Evolutionary conservation across 192 early-diverging fungal genomes (phyloP).

Genomic region (Umbelopsis vinacea): DNA sequence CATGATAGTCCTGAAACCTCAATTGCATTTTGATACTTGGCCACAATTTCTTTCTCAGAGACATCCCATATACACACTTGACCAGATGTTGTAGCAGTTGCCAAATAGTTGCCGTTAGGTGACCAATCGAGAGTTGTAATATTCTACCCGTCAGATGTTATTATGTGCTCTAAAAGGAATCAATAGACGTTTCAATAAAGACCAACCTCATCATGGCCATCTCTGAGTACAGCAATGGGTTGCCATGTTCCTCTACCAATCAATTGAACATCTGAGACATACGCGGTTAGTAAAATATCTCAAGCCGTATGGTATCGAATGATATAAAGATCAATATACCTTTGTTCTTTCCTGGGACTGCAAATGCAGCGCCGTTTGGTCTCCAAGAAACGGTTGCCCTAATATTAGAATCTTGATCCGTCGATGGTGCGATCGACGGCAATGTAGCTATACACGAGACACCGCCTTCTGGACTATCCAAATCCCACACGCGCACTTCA

Average conservation of each 20-base stretch:
- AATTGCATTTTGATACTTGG: constrained; percentile 41
- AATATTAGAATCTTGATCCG: constrained; percentile 49
- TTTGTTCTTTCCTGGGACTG: constrained; percentile 57
- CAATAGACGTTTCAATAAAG: not conserved
- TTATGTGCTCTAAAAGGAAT: not conserved
- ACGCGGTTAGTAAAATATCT: not conserved
- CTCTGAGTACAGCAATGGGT: constrained; percentile 21
- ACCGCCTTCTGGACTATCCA: constrained; percentile 38
- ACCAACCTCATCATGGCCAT: constrained; percentile 34
- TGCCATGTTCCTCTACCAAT: constrained; percentile 5
- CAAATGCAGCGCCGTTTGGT: constrained; percentile 61
- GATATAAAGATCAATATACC: constrained; percentile 33
- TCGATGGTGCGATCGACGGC: constrained; percentile 33
- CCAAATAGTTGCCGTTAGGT: constrained; percentile 64
- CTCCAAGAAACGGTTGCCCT: constrained; percentile 62
- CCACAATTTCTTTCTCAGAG: constrained; percentile 48
- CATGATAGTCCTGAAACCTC: constrained; percentile 64
- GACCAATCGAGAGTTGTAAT: constrained; percentile 65
- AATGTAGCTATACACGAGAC: constrained; percentile 51
- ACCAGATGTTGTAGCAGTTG: constrained; percentile 46
- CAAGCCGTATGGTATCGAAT: constrained; percentile 25
- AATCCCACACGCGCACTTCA: constrained; percentile 68
- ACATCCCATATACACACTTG: constrained; percentile 72
- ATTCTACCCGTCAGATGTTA: constrained; percentile 24
- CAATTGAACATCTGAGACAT: constrained; percentile 18